phyloP scores from a whole-genome alignment of 1,284 basidiomycete species.

The Ustilago trichophora region DNA sequence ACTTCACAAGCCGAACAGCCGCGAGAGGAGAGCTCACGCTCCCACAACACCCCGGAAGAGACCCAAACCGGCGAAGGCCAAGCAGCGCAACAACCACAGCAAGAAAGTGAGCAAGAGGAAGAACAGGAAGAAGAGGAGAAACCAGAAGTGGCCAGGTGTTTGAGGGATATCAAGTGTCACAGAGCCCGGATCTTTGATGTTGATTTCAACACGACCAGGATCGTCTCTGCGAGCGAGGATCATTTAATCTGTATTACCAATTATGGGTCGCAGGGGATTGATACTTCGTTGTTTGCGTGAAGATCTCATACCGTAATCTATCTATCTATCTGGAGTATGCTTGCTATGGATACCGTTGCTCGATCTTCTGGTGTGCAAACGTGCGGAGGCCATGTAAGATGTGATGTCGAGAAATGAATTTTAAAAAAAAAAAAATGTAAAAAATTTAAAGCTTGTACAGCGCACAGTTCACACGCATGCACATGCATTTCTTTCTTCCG shows the following conservation, averaged over 20 bases:
- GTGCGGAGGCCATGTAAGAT: too few species aligned
- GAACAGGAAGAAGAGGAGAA: background rate
- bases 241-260: slow-evolving; percentile 44
- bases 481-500: background rate
- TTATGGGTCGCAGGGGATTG: slow-evolving; percentile 41
- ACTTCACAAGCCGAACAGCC: background rate
- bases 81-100: too few species aligned
- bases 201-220: slow-evolving; percentile 45
- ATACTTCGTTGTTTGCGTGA: slow-evolving; percentile 47
- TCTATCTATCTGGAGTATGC: too few species aligned
- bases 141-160: slow-evolving; percentile 4
- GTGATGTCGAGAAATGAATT: too few species aligned
- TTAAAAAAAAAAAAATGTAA: background rate
- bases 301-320: too few species aligned
- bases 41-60: too few species aligned
- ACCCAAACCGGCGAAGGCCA: too few species aligned
- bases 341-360: too few species aligned
- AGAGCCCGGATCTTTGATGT: slow-evolving; percentile 48
- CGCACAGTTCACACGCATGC: slow-evolving; percentile 1
- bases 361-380: too few species aligned
- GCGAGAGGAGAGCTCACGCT: too few species aligned
- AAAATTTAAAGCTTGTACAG: background rate
- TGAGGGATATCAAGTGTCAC: slow-evolving; percentile 31
- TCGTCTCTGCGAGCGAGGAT: slow-evolving; percentile 52
- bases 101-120: background rate